Percentiles rank a stretch among this genome's conserved stretches.
These are phyloP conservation scores for Alternaria sp. DNA, from an alignment of 2,329 filamentous ascomycete genomes.

Conservation along the genomic window DNA sequence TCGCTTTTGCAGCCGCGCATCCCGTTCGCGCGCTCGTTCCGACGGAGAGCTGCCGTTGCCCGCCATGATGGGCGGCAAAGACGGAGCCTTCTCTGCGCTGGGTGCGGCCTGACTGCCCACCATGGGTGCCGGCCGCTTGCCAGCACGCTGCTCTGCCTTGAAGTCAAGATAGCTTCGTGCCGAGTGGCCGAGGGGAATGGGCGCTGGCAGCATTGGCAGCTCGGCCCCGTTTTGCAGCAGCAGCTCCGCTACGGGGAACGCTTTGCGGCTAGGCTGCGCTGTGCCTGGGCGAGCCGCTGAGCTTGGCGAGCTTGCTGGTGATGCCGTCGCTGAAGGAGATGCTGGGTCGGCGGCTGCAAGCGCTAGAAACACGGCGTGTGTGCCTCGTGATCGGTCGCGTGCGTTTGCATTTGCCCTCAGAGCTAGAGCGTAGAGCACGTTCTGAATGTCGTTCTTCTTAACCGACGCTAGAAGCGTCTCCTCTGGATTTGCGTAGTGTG, in stretches of 20 bases:
- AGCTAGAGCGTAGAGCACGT: conserved; percentile 88
- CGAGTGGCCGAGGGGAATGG: conserved; percentile 80
- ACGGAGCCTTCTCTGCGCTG: conserved; percentile 65
- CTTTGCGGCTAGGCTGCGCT: conserved; percentile 49
- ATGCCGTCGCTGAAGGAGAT: conserved; percentile 63
- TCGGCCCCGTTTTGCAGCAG: conserved; percentile 93
- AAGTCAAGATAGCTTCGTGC: conserved; percentile 86
- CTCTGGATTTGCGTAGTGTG: conserved; percentile 78
- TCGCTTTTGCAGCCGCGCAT: conserved; percentile 48
- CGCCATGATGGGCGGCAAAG: conserved; percentile 62
- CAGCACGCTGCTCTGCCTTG: conserved; percentile 61
- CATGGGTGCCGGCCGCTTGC: conserved; percentile 46
- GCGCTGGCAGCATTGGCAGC: conserved; percentile 75
- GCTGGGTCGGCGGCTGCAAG: conserved; percentile 92
- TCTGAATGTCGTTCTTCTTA: conserved; percentile 94
- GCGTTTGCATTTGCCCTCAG: conserved; percentile 83
- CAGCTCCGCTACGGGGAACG: conserved; percentile 90
- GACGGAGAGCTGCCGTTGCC: conserved; percentile 50
- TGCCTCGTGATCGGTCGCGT: conserved; percentile 80
- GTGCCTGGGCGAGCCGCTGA: conserved; percentile 51
- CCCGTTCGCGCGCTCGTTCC: conserved; percentile 46
- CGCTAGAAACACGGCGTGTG: conserved; percentile 88
- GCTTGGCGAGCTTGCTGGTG: conserved; percentile 53
- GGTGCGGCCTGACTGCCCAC: conserved; percentile 57
- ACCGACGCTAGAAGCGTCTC: conserved; percentile 90